phyloP scores from a whole-genome alignment of 1,284 basidiomycete species.

The Trametes versicolor region DNA sequence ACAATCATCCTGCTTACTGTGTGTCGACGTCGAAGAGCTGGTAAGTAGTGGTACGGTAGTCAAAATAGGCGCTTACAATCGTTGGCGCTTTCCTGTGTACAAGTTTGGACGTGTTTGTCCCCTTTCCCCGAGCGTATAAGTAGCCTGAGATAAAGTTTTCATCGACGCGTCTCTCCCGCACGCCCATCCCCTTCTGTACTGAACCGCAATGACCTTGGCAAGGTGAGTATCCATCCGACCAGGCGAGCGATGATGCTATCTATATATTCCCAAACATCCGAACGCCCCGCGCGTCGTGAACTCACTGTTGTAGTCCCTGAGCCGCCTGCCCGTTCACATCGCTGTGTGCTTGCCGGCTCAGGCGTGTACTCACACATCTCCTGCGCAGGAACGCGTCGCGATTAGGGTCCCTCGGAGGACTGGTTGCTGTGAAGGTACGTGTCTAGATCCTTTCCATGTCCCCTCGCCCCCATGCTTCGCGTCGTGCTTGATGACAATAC shows the following conservation, averaged over 20 bases:
- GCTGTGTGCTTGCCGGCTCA: neutral
- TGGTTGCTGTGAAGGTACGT: slow-evolving; percentile 15
- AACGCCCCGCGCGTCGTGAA: slow-evolving; percentile 44
- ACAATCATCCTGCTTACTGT: too few relatives aligned
- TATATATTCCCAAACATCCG: slow-evolving; percentile 48
- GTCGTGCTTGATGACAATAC: slow-evolving; percentile 40
- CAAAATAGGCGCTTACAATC: too few relatives aligned
- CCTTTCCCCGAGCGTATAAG: neutral
- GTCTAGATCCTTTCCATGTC: neutral
- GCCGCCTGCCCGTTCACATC: slow-evolving; percentile 20
- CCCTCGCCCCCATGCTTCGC: neutral
- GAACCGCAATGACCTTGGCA: neutral
- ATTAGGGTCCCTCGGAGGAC: neutral
- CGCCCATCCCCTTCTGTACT: too few relatives aligned
- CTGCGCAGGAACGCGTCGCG: neutral
- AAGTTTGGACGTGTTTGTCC: neutral
- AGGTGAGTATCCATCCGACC: slow-evolving; percentile 18
- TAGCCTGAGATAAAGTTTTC: neutral
- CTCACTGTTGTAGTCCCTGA: slow-evolving; percentile 57
- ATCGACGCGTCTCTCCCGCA: neutral
- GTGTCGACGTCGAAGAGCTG: too few relatives aligned
- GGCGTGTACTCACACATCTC: slow-evolving; percentile 4
- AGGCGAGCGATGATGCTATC: slow-evolving; percentile 37
- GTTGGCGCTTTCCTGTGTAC: too few relatives aligned
- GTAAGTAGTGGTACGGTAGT: too few relatives aligned